phyloP scores from a whole-genome alignment of 2,329 filamentous ascomycete genomes.

The Aureobasidium leucospermi region DNA sequence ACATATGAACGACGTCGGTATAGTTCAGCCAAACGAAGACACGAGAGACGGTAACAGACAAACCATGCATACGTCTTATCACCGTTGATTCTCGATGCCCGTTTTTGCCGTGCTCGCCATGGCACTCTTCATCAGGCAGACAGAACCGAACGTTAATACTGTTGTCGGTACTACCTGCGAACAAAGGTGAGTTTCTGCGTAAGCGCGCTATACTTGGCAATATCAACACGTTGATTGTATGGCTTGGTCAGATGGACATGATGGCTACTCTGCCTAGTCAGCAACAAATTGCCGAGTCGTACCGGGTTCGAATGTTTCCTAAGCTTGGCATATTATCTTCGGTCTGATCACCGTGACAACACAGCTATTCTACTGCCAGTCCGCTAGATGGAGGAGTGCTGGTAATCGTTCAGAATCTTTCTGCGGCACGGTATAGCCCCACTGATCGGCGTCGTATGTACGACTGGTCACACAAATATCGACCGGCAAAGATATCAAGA shows the following conservation, averaged over 20 bases:
- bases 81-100: neutral
- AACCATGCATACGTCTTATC: neutral
- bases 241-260: neutral
- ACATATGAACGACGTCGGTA: neutral
- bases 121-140: neutral
- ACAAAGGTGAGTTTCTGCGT: neutral
- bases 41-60: neutral
- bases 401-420: neutral
- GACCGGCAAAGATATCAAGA: no score
- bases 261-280: neutral
- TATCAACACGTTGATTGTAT: neutral
- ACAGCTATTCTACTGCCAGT: no score
- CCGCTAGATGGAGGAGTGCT: neutral
- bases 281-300: neutral
- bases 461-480: neutral
- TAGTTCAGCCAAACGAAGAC: neutral
- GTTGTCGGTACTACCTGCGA: neutral
- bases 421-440: neutral
- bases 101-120: constrained; percentile 3
- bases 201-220: neutral
- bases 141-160: neutral
- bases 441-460: neutral
- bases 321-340: no score
- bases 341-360: no score
- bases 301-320: no score